These are phyloP conservation scores for Fonsecaea monophora DNA, from an alignment of 2,329 filamentous ascomycete genomes.

Conservation along the genomic window DNA sequence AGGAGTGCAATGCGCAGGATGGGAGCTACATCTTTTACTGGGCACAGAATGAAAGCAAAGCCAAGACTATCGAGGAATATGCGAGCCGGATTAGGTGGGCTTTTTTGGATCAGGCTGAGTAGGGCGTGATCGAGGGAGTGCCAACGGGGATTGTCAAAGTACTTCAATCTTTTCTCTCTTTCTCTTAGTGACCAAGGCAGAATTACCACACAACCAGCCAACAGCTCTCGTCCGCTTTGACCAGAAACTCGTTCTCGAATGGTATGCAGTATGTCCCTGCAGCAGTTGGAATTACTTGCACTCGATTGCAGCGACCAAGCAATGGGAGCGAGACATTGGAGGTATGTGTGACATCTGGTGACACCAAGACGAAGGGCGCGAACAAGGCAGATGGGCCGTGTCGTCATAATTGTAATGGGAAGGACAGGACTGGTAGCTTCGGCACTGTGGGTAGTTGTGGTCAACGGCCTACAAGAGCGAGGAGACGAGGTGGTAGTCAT, in stretches of 20 bases:
- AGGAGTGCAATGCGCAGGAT: background rate
- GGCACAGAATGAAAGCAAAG: constrained; percentile 18
- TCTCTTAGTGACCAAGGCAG: constrained; percentile 18
- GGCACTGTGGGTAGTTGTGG: background rate
- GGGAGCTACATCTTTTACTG: background rate
- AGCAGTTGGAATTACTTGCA: background rate
- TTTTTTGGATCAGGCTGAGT: constrained; percentile 28
- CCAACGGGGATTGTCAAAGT: constrained; percentile 3
- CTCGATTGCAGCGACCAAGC: background rate
- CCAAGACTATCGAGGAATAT: constrained; percentile 10
- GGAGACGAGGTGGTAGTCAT: background rate
- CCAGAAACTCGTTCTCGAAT: background rate
- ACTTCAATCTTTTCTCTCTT: constrained; percentile 2
- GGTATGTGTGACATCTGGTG: background rate
- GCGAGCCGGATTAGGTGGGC: constrained; percentile 16
- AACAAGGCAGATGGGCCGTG: background rate
- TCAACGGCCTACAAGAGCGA: too few species aligned
- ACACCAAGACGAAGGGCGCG: background rate
- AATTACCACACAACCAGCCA: background rate
- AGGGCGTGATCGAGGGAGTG: constrained; percentile 13
- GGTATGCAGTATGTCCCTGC: background rate
- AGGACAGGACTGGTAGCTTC: background rate
- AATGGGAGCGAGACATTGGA: background rate
- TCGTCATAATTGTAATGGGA: background rate
- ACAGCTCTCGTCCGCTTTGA: background rate